These are phyloP conservation scores for Colletotrichum caudatum DNA, from an alignment of 2,329 filamentous ascomycete genomes.

Conservation along the genomic window DNA sequence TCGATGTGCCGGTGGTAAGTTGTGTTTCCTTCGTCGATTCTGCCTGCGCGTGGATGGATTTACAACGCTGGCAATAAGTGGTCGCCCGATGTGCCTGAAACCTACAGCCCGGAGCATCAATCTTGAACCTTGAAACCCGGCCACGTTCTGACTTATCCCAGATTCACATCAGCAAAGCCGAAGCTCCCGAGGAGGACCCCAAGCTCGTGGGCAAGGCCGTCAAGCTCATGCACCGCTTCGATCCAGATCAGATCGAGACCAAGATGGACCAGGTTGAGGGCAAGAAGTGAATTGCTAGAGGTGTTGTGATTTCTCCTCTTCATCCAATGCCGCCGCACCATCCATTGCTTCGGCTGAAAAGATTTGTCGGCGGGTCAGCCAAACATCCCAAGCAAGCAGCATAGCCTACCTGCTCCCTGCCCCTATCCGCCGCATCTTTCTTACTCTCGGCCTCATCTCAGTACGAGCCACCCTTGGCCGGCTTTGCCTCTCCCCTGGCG, in stretches of 20 bases:
- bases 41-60: not conserved
- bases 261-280: constrained; percentile 74
- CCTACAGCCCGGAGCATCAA: not conserved
- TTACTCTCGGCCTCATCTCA: constrained; percentile 44
- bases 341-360: constrained; percentile 13
- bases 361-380: not conserved
- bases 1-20: constrained; percentile 83
- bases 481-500: constrained; percentile 57
- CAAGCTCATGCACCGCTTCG: constrained; percentile 85
- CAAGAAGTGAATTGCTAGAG: constrained; percentile 22
- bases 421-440: not conserved
- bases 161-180: constrained; percentile 73
- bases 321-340: constrained; percentile 10
- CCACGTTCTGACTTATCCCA: constrained; percentile 45
- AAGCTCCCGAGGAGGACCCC: constrained; percentile 63
- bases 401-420: constrained; percentile 5
- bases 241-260: constrained; percentile 71
- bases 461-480: constrained; percentile 56
- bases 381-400: constrained; percentile 4
- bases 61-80: not conserved
- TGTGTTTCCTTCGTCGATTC: not conserved
- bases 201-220: constrained; percentile 68
- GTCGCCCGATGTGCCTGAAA: constrained; percentile 21
- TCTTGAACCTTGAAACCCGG: not conserved
- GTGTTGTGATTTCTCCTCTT: not conserved